Evolutionary conservation across 2,329 filamentous ascomycete genomes (phyloP), one percentile per base, ranked within the genome.

Genomic region (Aureobasidium sp.): DNA sequence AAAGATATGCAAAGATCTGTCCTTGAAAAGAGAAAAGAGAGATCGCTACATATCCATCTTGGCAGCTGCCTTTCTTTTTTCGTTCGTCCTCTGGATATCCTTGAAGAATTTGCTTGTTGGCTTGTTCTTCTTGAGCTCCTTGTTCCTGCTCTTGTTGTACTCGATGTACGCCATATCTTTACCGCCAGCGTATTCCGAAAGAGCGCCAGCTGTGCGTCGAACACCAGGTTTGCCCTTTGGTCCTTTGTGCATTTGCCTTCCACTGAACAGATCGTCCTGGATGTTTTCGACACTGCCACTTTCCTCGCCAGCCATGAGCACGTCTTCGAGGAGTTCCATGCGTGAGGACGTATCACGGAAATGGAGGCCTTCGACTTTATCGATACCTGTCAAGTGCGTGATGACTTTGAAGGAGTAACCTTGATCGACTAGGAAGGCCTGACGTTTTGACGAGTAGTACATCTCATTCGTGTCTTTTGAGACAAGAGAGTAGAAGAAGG

Each of bases 321-420:
- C 91, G 68, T 95, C 90, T 67, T 92, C 87, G 1, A 99, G 82
- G 29, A 97, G 82, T 73, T 96, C 91, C 51, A 91, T 87, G 5
- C 91, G 87, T 70, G 96, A 91, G 7, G 84, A 80, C 0, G 91
- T 83, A 1, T 90, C 90, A 1, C 84, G 84, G 72, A 95, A 97
- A 1, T 87, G 88, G 1, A 99, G 82, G 0, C 87, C 86, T 0
- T 88, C 86, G 59, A 93, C 88, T 63, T 90, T 84, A 64, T 97
- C 90, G 66, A 99, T 91, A 56, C 93, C 94, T 70, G 92, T 88
- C 8, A 99, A 82, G 70, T 96, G 91, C 0, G 94, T 99, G 73
- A 99, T 99, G 65, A 97, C 93, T 73, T 97, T 97, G 82, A 99
- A 99, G 0, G 94, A 93, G 73, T 99, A 99, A 10, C 94, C 94